A percentile compares a stretch with the other conserved stretches of the same genome.
Evolutionary conservation across 257 asterid genomes (phyloP).

Genomic region (Euphrasia confusa): DNA sequence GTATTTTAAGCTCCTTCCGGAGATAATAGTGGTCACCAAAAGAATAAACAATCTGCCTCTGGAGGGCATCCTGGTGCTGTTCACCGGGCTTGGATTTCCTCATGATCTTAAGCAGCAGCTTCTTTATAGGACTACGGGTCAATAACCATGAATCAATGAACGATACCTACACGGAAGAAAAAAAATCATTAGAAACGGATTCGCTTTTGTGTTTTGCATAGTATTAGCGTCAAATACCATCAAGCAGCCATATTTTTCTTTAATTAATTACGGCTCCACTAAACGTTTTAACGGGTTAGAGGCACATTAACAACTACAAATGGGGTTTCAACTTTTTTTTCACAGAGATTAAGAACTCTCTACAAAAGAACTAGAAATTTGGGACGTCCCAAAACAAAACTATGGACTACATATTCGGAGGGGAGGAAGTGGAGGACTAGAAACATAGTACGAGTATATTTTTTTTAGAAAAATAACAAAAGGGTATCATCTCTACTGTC

Average conservation of each 20-base stretch:
- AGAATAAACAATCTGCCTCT: slow-evolving; percentile 55
- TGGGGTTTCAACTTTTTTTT: too few species aligned
- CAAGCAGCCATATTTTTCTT: slow-evolving; percentile 11
- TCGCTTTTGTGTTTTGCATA: background rate
- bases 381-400: too few species aligned
- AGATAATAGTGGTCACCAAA: slow-evolving; percentile 88
- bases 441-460: too few species aligned
- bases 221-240: background rate
- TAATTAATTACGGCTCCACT: background rate
- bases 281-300: too few species aligned
- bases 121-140: slow-evolving; percentile 52
- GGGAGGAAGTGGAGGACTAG: background rate
- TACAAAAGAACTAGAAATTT: too few species aligned
- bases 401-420: background rate
- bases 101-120: slow-evolving; percentile 70
- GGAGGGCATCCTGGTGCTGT: slow-evolving; percentile 34
- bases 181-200: slow-evolving; percentile 12
- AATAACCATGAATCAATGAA: slow-evolving; percentile 84
- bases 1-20: slow-evolving; percentile 81
- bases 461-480: too few species aligned
- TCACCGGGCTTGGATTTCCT: slow-evolving; percentile 55
- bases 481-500: too few species aligned
- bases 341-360: too few species aligned
- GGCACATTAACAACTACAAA: too few species aligned
- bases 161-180: slow-evolving; percentile 51